Base-by-base conservation (phyloP, 768 basidiomycete species). In the Daedaleopsis sinensis region DNA sequence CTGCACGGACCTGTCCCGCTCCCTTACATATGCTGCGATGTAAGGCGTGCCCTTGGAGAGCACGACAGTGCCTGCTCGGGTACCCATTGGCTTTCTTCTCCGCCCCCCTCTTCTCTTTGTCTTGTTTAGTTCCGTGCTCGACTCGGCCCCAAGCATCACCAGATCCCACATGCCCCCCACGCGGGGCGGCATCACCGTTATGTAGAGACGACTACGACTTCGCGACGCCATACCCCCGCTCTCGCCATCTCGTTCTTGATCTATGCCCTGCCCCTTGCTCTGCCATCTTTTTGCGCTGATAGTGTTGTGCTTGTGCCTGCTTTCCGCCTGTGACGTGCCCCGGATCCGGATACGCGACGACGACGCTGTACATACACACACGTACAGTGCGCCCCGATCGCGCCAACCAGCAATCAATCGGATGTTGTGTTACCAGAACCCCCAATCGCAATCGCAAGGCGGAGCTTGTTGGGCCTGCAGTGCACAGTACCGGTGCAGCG, bases 11-110 rank as follows among this genome's bases (percentile, higher is more conserved):
- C 36, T 37, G 12, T 53, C 52, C 39, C 52, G 21, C n/a, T 53
- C 52, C 36, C 52, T 53, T 53, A 53, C 52, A 39, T 53, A 39
- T 21, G 16, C 36, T n/a, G 11, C 5, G 35, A 19, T 37, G 52
- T 42, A 53, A 53, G 52, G 52, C n/a, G 39, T 53, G 39, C 52
- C 52, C 52, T 53, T 53, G 52, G 52, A 53, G 52, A 37, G 50
- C 36, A 36, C 16, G 27, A n/a, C 15, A 16, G 27, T 24, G 50
- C 50, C 50, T 53, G 52, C 38, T 53, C 39, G 52, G 52, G 52
- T 53, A 53, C 52, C 52, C 52, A 42, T 23, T 52, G 27, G 19
- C 36, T 35, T 52, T 52, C 16, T 19, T 35, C 19, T 53, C 38
- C 39, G 37, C 52, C n/a, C 37, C 39, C 18, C 51, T 38, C 37